Conservation (phyloP, 345 rosid species). For the Eucalyptus fibrosa region DNA sequence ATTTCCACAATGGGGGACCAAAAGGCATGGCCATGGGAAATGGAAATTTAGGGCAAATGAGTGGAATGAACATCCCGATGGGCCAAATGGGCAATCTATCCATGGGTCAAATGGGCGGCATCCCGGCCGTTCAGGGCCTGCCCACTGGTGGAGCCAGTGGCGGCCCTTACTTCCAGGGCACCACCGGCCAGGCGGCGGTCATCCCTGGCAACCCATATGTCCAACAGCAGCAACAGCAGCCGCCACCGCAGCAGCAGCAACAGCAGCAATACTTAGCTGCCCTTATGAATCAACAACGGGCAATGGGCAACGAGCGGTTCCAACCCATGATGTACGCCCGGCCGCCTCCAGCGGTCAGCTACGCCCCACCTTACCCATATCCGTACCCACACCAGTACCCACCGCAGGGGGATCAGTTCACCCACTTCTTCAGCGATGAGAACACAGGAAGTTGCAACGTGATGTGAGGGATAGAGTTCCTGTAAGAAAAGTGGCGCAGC, state of each 20-base stretch:
- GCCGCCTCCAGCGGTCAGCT: constrained; percentile 75
- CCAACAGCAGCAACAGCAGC: background rate
- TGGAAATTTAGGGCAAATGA: constrained; percentile 27
- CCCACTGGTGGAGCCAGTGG: constrained; percentile 21
- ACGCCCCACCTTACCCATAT: constrained; percentile 52
- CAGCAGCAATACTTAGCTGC: constrained; percentile 46
- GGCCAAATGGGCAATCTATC: constrained; percentile 27
- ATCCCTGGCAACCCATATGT: constrained; percentile 53
- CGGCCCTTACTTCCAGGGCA: background rate
- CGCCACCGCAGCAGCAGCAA: background rate
- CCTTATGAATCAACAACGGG: constrained; percentile 78
- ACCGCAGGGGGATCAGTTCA: constrained; percentile 9
- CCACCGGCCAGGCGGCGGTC: constrained; percentile 39
- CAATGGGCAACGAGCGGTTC: constrained; percentile 73
- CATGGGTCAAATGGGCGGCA: background rate
- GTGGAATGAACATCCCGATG: constrained; percentile 19
- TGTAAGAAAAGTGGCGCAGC: background rate
- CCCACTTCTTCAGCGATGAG: constrained; percentile 74
- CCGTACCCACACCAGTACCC: constrained; percentile 27
- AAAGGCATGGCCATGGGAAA: background rate
- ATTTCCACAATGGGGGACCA: constrained; percentile 30
- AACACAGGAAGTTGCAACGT: constrained; percentile 83
- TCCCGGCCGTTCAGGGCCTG: constrained; percentile 65
- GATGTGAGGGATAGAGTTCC: constrained; percentile 37
- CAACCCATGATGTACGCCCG: constrained; percentile 92